Conservation (phyloP, 2,329 filamentous ascomycete species). For the Penicillium sp. region DNA sequence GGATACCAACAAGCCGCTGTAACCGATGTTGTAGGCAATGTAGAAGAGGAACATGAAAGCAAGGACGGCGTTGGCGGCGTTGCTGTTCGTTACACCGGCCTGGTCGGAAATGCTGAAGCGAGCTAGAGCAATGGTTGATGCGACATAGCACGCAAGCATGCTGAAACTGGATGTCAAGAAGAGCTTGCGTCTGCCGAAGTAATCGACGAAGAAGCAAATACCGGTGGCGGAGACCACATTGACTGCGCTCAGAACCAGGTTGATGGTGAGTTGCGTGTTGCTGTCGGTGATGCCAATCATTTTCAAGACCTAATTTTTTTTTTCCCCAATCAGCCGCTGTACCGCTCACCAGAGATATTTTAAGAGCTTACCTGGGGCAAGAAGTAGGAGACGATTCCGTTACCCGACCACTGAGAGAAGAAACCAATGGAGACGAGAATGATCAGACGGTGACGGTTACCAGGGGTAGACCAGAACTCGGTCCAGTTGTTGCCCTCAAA, state of each 20-base stretch:
- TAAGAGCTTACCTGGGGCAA: constrained; percentile 18
- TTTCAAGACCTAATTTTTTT: constrained; percentile 15
- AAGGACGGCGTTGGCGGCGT: constrained; percentile 1
- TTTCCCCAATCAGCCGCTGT: constrained; percentile 3
- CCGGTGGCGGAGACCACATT: constrained; percentile 24
- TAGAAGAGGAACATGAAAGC: constrained; percentile 23
- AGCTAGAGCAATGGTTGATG: constrained; percentile 18
- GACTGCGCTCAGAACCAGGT: constrained; percentile 21
- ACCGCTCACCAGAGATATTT: not conserved
- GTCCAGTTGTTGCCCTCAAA: constrained; percentile 19
- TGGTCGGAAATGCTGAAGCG: constrained; percentile 10
- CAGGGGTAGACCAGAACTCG: constrained; percentile 35
- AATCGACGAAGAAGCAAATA: constrained; percentile 24
- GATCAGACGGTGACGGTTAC: constrained; percentile 57
- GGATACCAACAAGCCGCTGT: constrained; percentile 37
- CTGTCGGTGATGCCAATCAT: constrained; percentile 23
- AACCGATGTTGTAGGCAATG: constrained; percentile 18
- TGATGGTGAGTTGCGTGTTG: constrained; percentile 22
- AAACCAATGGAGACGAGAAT: constrained; percentile 58
- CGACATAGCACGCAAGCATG: constrained; percentile 18
- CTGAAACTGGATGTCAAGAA: constrained; percentile 19
- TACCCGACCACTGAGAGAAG: constrained; percentile 62
- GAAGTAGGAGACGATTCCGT: constrained; percentile 47
- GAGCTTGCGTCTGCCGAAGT: constrained; percentile 20
- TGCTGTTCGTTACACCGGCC: constrained; percentile 3